Base-by-base conservation (phyloP, 768 basidiomycete species). In the Termitomyces sp. region DNA sequence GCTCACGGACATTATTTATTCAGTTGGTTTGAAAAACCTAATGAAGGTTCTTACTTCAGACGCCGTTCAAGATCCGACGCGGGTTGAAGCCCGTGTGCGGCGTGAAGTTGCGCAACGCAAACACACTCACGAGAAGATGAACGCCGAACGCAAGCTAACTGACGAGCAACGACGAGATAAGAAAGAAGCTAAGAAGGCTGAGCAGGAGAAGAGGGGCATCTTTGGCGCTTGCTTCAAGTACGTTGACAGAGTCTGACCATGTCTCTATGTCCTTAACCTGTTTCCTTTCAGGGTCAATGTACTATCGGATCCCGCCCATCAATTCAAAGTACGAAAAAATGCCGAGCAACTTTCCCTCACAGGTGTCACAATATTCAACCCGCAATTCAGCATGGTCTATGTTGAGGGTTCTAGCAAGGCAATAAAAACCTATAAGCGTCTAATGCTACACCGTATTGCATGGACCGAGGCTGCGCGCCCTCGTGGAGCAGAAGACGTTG, bases 31-130 rank as follows among this genome's bases (percentile, higher is more conserved):
- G 59, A 84, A 91, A 42, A 99, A 99, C 71, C 72, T 98, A 68
- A 98, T 98, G 95, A 94, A 93, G 67, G 97, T 99, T 16, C 78
- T 99, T 27, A 98, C 97, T 0, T 91, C 92, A 9, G 94, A 98
- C 66, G 96, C 95, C 0, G 88, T 99, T 26, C 91, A 94, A 81
- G 97, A 98, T 69, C 97, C 97, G 0, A 99, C 97, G 2, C 87
- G 94, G 51, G 93, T 99, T 3, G 97, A 99, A 70, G 96, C 96
- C 5, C 88, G 92, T 32, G 95, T 99, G 14, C 80, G 94, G 46
- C 80, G 92, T 34, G 97, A 99, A 70, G 96, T 98, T 29, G 90
- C 91, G 0, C 88, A 87, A 77, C 82, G 97, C 61, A 88, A 88
- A 66, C 86, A 93, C 62, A 80, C 77, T 8, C 97, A 99, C 69